These are phyloP conservation scores for Aspergillus sp. DNA, from an alignment of 2,329 filamentous ascomycete species.

Conservation along the genomic window DNA sequence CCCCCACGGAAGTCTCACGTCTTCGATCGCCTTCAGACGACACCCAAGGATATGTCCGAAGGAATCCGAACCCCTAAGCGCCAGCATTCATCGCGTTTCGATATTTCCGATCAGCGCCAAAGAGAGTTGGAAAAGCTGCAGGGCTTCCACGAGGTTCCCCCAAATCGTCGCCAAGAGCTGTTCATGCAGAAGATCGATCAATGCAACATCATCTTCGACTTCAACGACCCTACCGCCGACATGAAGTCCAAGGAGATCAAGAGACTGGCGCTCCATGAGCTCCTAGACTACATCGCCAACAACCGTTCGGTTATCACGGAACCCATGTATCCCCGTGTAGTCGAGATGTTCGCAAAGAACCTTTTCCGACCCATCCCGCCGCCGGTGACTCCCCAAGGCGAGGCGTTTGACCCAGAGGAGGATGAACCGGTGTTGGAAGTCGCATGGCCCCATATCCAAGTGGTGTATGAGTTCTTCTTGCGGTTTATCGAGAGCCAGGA, in stretches of 20 bases:
- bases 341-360: constrained; percentile 99
- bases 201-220: constrained; percentile 99
- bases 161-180: constrained; percentile 89
- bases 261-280: constrained; percentile 88
- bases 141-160: constrained; percentile 95
- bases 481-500: constrained; percentile 99
- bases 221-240: constrained; percentile 95
- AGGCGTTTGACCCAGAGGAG: constrained; percentile 97
- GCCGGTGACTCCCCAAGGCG: constrained; percentile 94
- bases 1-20: constrained; percentile 93
- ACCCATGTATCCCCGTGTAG: constrained; percentile 96
- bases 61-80: constrained; percentile 92
- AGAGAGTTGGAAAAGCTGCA: constrained; percentile 95
- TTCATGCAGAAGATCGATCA: constrained; percentile 99
- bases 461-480: constrained; percentile 99
- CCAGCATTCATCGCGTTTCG: constrained; percentile 96
- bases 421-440: constrained; percentile 98
- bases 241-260: constrained; percentile 99
- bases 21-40: constrained; percentile 86
- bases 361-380: constrained; percentile 95
- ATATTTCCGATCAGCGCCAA: constrained; percentile 86
- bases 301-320: constrained; percentile 98
- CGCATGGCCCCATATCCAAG: constrained; percentile 98
- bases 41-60: constrained; percentile 94
- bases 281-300: constrained; percentile 97